phyloP scores from a whole-genome alignment of 2,329 filamentous ascomycete genomes.

The Stagonosporopsis chrysanthemi region DNA sequence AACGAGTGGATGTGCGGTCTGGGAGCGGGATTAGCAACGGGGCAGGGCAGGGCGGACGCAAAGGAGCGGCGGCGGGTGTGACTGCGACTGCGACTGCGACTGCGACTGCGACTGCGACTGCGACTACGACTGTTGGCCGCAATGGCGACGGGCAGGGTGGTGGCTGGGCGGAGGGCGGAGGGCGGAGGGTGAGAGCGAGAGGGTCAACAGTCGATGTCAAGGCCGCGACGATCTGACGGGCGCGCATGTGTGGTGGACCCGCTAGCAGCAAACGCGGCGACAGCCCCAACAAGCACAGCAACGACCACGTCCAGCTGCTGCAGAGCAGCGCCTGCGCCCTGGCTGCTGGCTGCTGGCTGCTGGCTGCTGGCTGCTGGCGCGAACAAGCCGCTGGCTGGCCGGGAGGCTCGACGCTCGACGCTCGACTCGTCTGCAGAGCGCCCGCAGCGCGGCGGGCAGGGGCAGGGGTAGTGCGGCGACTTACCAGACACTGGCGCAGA shows the following conservation, averaged over 20 bases:
- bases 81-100: neutral
- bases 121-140: too few species aligned
- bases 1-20: neutral
- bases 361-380: too few species aligned
- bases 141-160: neutral
- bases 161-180: neutral
- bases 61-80: neutral
- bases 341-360: too few species aligned
- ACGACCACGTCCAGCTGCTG: neutral
- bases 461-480: slow-evolving; percentile 12
- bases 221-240: slow-evolving; percentile 9
- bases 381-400: too few species aligned
- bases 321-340: neutral
- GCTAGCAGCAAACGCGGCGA: slow-evolving; percentile 8
- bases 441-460: slow-evolving; percentile 1
- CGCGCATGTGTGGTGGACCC: slow-evolving; percentile 8
- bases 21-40: slow-evolving; percentile 13
- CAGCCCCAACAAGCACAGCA: slow-evolving; percentile 11
- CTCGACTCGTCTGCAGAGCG: neutral
- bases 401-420: too few species aligned
- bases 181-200: neutral
- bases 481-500: slow-evolving; percentile 20
- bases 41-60: slow-evolving; percentile 1
- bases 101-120: neutral
- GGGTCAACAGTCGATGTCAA: neutral